Evolutionary conservation across 2,329 filamentous ascomycete genomes (phyloP), one percentile per base, ranked within the genome.

Genomic region (Colletotrichum karsti): DNA sequence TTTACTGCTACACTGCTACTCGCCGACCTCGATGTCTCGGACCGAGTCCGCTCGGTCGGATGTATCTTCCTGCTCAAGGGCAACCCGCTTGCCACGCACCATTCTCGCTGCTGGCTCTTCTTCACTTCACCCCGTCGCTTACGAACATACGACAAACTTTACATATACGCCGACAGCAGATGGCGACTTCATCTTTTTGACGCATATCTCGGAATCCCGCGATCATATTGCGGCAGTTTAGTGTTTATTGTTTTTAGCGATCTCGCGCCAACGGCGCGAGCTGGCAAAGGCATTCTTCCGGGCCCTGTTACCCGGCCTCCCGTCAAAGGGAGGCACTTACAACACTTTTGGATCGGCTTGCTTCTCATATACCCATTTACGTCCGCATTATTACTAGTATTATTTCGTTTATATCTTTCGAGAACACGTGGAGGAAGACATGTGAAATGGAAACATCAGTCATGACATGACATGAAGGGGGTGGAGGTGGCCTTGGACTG

Each of bases 11-110:
- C 26, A 28, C 60, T 67, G 53, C 44, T 24, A 37, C 75, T 33
- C 44, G 77, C 77, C 28, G 78, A 79, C 55, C 65, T 74, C 56
- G 76, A 76, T 46, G 76, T 77, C 44, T 76, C 75, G 24, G 78
- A 78, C 30, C 58, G 26, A 61, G 44, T 63, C 39, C 51, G 39
- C 54, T 60, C 42, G 48, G 26, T 55, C 61, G 65, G 60, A 48
- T 44, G 30, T 48, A 48, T 33, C 22, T 33, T 60, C 10, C 39
- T 28, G 30, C 37, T 33, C 20, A 24, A 22, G 24, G 22, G 56
- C 66, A 66, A 61, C 39, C 50, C 66, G 48, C 66, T 66, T 67
- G 62, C 24, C 28, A 57, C 28, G 44, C 48, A 53, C 20, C 46
- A 30, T 63, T 64, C 33, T 53, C 26, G 46, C 67, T 68, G 58